Evolutionary conservation across 495 filamentous ascomycete genomes (phyloP).

Genomic region (Tuber borchii): DNA sequence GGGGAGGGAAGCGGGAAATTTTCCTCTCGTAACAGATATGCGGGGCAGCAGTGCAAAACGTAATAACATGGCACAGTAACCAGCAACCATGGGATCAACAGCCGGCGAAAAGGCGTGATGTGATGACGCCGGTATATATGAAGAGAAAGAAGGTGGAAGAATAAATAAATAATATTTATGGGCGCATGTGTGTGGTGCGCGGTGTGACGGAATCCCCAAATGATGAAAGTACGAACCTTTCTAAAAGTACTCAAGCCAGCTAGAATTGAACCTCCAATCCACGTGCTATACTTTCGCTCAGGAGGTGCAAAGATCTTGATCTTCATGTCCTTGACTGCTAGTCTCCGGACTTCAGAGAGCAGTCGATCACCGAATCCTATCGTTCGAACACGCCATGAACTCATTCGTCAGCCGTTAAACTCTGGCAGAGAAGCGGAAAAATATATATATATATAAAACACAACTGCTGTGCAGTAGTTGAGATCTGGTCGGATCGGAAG

Average conservation of each 20-base stretch:
- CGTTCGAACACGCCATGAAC: constrained; percentile 8
- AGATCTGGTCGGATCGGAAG: not conserved
- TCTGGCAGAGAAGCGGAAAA: not conserved
- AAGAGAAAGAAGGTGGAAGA: not conserved
- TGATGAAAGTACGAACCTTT: constrained; percentile 59
- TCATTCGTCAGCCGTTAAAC: not conserved
- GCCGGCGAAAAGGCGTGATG: not conserved
- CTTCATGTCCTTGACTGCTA: constrained; percentile 97
- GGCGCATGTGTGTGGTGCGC: not conserved
- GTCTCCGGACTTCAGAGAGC: constrained; percentile 79
- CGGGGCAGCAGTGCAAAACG: not conserved
- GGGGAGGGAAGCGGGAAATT: not conserved
- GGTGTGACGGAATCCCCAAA: not conserved
- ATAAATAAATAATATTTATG: not conserved
- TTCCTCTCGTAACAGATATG: not conserved
- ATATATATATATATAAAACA: constrained; percentile 3
- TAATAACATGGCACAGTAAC: not conserved
- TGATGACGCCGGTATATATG: not conserved
- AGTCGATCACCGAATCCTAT: constrained; percentile 87
- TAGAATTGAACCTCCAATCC: constrained; percentile 97
- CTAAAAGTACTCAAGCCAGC: constrained; percentile 95
- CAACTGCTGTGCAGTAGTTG: not conserved
- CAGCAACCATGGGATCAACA: not conserved
- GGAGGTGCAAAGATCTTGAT: constrained; percentile 98
- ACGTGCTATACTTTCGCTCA: constrained; percentile 95